Conservation (phyloP, 495 filamentous ascomycete species). For the Barbatosphaeria neglecta region DNA sequence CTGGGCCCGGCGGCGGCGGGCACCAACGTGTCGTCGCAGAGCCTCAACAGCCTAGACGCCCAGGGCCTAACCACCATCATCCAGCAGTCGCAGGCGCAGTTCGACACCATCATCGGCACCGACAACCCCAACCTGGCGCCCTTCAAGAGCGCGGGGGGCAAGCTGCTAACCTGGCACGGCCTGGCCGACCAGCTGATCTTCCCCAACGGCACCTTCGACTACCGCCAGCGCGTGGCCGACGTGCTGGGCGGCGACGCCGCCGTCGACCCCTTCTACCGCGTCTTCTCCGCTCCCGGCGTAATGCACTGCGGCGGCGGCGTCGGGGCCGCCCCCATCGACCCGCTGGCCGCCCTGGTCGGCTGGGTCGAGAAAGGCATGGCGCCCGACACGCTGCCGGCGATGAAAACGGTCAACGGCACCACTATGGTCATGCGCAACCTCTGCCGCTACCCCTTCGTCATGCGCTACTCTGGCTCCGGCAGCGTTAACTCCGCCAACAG, state of each 20-base stretch:
- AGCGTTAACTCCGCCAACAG: constrained; percentile 7
- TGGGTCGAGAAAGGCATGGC: constrained; percentile 30
- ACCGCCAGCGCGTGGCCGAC: constrained; percentile 14
- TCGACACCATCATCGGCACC: constrained; percentile 21
- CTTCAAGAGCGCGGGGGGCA: constrained; percentile 20
- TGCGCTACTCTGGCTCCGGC: constrained; percentile 7
- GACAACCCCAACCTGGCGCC: constrained; percentile 25
- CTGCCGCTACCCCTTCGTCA: constrained; percentile 9
- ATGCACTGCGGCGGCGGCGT: constrained; percentile 14
- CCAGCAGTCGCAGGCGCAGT: constrained; percentile 15
- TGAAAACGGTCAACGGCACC: constrained; percentile 4
- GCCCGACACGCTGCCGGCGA: constrained; percentile 19
- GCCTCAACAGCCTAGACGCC: constrained; percentile 6
- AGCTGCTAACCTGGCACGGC: constrained; percentile 34
- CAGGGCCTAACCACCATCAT: constrained; percentile 16
- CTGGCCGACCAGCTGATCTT: constrained; percentile 18
- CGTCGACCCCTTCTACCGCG: constrained; percentile 20
- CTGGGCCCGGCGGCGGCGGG: constrained; percentile 7
- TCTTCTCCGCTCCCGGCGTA: constrained; percentile 24
- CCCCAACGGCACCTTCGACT: constrained; percentile 13
- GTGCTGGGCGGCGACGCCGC: constrained; percentile 10
- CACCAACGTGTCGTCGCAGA: constrained; percentile 9
- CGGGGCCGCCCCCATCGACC: constrained; percentile 11
- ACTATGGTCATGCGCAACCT: constrained; percentile 10
- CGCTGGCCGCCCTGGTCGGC: constrained; percentile 19